These are phyloP conservation scores for Pyrenochaeta sp. DNA, from an alignment of 2,329 filamentous ascomycete genomes.

Conservation along the genomic window DNA sequence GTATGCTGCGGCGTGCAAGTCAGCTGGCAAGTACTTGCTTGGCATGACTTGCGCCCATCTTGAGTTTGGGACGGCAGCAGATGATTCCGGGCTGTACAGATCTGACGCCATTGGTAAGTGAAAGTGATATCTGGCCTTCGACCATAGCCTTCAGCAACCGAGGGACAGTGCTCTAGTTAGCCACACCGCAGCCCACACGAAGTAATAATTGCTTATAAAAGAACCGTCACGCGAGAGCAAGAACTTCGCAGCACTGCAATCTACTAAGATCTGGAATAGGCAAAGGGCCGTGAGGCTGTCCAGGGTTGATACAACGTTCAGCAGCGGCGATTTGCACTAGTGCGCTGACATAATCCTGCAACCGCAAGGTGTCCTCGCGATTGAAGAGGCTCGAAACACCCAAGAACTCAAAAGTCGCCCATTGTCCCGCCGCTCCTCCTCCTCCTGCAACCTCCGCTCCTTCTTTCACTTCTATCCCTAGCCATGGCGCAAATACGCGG, in stretches of 20 bases:
- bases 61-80: conserved; percentile 1
- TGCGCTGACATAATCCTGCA: conserved; percentile 27
- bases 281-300: neutral
- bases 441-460: conserved; percentile 20
- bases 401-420: conserved; percentile 35
- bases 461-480: conserved; percentile 26
- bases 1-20: too few species aligned
- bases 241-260: conserved; percentile 11
- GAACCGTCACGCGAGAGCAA: conserved; percentile 3
- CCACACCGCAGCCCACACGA: neutral
- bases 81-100: conserved; percentile 1
- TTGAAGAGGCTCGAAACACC: conserved; percentile 34
- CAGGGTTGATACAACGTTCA: neutral
- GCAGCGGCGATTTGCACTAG: conserved; percentile 3
- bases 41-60: too few species aligned
- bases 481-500: conserved; percentile 67
- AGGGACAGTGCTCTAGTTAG: conserved; percentile 1
- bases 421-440: conserved; percentile 29
- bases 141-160: conserved; percentile 6
- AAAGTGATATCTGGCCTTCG: conserved; percentile 11
- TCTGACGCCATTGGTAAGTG: conserved; percentile 7
- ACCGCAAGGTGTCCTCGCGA: conserved; percentile 17
- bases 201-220: conserved; percentile 6
- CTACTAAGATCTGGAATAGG: conserved; percentile 8
- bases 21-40: too few species aligned